These are phyloP conservation scores for Aspergillus versicolor DNA, from an alignment of 2,329 filamentous ascomycete species.

Conservation along the genomic window DNA sequence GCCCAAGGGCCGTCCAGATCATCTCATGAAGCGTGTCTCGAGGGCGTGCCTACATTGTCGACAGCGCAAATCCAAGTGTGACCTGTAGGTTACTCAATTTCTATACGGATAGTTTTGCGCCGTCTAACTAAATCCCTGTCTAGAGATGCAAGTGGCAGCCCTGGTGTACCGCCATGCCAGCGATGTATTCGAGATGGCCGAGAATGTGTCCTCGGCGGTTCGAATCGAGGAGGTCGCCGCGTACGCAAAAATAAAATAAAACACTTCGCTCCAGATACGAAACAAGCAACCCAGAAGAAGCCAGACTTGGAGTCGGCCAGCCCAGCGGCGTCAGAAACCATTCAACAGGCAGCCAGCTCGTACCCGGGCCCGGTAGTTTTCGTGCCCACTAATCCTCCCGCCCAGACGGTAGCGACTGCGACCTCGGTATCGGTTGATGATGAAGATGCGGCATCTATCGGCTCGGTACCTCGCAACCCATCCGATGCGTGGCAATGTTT, in stretches of 20 bases:
- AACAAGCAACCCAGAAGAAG: conserved; percentile 25
- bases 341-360: conserved; percentile 24
- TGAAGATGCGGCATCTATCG: conserved; percentile 43
- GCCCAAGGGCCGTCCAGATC: conserved; percentile 27
- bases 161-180: conserved; percentile 55
- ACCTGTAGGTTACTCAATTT: conserved; percentile 44
- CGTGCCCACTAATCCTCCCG: conserved; percentile 30
- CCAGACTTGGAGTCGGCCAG: conserved; percentile 26
- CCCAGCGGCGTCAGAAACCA: conserved; percentile 27
- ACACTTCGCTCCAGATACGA: conserved; percentile 30
- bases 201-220: conserved; percentile 59
- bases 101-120: neutral
- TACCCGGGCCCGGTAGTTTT: conserved; percentile 38
- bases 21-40: conserved; percentile 46
- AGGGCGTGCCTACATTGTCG: conserved; percentile 51
- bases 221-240: conserved; percentile 59
- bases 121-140: conserved; percentile 1
- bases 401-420: conserved; percentile 13
- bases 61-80: conserved; percentile 52
- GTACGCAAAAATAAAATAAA: conserved; percentile 54
- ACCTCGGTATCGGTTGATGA: conserved; percentile 32
- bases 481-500: conserved; percentile 51
- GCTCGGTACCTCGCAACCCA: conserved; percentile 45
- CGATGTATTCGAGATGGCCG: conserved; percentile 58
- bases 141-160: conserved; percentile 48